Evolutionary conservation across 2,329 filamentous ascomycete species (phyloP).

Genomic region (Furcasterigmium furcatum): DNA sequence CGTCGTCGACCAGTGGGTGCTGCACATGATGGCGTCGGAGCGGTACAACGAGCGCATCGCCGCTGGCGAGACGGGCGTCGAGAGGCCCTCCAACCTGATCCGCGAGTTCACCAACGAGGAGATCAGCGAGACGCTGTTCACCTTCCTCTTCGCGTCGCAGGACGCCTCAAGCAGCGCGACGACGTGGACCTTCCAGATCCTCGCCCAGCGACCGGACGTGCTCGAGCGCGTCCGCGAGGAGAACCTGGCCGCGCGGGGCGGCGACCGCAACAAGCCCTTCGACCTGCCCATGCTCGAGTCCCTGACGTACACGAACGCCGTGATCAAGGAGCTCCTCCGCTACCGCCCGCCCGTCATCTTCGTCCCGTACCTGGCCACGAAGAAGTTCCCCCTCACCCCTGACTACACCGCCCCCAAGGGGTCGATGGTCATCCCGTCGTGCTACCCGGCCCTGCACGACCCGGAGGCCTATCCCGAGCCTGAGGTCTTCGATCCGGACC

Average conservation of each 20-base stretch:
- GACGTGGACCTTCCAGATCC: constrained; percentile 49
- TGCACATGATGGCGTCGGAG: constrained; percentile 69
- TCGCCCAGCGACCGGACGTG: constrained; percentile 47
- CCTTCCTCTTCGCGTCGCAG: constrained; percentile 51
- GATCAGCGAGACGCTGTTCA: constrained; percentile 47
- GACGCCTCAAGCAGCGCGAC: constrained; percentile 51
- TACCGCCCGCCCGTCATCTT: constrained; percentile 51
- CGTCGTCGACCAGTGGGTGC: constrained; percentile 76
- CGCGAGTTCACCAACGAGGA: constrained; percentile 47
- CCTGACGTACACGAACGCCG: constrained; percentile 47
- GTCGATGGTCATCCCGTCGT: constrained; percentile 46
- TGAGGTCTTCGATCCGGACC: constrained; percentile 44
- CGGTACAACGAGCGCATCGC: constrained; percentile 62
- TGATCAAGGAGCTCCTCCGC: constrained; percentile 50
- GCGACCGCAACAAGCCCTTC: constrained; percentile 35
- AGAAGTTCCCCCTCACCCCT: constrained; percentile 41
- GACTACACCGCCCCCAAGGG: constrained; percentile 47
- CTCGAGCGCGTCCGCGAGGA: constrained; percentile 41
- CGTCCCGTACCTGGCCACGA: constrained; percentile 47
- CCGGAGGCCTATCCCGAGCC: constrained; percentile 43
- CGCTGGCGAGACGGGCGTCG: constrained; percentile 42
- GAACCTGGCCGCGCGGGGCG: constrained; percentile 38
- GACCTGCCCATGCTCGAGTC: constrained; percentile 44
- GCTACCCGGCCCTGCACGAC: constrained; percentile 48
- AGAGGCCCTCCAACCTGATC: constrained; percentile 43